Conservation (phyloP, 345 rosid species). For the Chamaenerion angustifolium region DNA sequence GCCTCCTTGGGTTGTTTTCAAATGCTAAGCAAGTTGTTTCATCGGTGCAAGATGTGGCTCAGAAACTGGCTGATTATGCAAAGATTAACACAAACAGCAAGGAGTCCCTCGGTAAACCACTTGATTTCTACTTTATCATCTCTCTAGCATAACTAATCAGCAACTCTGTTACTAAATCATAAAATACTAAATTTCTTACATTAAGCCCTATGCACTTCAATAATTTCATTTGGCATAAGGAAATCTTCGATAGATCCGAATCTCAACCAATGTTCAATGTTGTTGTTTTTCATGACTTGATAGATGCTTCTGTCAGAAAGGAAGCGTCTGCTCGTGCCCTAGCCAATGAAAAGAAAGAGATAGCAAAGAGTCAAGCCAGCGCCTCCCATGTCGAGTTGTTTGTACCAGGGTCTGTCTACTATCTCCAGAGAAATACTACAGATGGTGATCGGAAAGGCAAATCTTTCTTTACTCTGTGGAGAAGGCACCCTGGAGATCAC, state of each 20-base stretch:
- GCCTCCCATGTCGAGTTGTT: constrained; percentile 46
- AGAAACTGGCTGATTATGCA: constrained; percentile 74
- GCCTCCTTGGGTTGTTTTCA: constrained; percentile 49
- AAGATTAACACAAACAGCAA: constrained; percentile 33
- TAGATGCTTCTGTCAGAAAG: constrained; percentile 19
- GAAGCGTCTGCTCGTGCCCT: constrained; percentile 4
- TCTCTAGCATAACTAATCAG: not conserved
- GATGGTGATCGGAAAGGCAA: constrained; percentile 10
- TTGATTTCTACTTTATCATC: not conserved
- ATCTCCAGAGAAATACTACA: constrained; percentile 44
- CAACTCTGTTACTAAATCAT: not conserved
- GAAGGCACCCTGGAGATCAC: constrained; percentile 72
- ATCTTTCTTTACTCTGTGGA: constrained; percentile 66
- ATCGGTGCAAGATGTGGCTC: constrained; percentile 76
- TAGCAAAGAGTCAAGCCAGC: constrained; percentile 11
- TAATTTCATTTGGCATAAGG: too few relatives aligned
- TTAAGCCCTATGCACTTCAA: too few relatives aligned
- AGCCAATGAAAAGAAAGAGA: constrained; percentile 9
- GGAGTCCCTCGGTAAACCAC: constrained; percentile 31
- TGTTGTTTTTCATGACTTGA: constrained; percentile 3
- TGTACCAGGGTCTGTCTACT: constrained; percentile 70
- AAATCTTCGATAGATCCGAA: too few relatives aligned
- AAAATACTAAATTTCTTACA: too few relatives aligned
- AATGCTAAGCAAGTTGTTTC: constrained; percentile 77
- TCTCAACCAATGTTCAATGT: too few relatives aligned